phyloP scores from a whole-genome alignment of 1,284 basidiomycete species.

The Xerocomus amazonicus region DNA sequence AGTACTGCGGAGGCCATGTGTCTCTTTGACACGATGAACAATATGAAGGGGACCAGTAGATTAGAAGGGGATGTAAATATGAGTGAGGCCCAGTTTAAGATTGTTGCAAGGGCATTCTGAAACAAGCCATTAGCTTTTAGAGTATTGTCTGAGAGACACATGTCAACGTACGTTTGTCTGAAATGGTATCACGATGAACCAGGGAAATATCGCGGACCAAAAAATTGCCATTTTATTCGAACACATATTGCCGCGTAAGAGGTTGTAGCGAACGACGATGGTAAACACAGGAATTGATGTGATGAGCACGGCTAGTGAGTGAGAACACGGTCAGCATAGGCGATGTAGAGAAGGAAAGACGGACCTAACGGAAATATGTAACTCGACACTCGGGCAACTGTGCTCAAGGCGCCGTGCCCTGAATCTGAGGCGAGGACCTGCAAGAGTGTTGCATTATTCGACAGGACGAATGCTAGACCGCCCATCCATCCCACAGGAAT shows the following conservation, averaged over 20 bases:
- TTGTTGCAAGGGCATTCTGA: slow-evolving; percentile 13
- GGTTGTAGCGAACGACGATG: slow-evolving; percentile 27
- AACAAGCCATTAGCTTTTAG: not conserved
- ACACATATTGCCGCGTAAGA: slow-evolving; percentile 25
- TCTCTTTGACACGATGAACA: slow-evolving; percentile 22
- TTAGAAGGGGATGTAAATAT: slow-evolving; percentile 23
- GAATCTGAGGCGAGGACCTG: slow-evolving; percentile 12
- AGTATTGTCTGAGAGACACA: not conserved
- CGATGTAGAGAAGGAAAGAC: not conserved
- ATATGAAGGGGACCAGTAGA: slow-evolving; percentile 23
- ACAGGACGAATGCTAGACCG: slow-evolving; percentile 12
- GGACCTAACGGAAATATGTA: slow-evolving; percentile 24
- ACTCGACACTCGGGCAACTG: slow-evolving; percentile 17
- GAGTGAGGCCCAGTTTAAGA: slow-evolving; percentile 28
- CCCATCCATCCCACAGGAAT: slow-evolving; percentile 26
- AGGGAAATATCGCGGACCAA: slow-evolving; percentile 24
- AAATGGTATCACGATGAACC: slow-evolving; percentile 23
- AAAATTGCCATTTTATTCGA: slow-evolving; percentile 24
- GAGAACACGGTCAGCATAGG: not conserved
- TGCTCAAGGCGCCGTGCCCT: slow-evolving; percentile 2
- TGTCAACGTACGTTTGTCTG: slow-evolving; percentile 23
- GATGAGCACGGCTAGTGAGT: slow-evolving; percentile 22
- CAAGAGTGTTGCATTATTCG: slow-evolving; percentile 13
- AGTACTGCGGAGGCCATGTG: slow-evolving; percentile 20
- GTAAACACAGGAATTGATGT: slow-evolving; percentile 25